Conservation (phyloP, 2,329 filamentous ascomycete genomes). For the Penicillium sp. region DNA sequence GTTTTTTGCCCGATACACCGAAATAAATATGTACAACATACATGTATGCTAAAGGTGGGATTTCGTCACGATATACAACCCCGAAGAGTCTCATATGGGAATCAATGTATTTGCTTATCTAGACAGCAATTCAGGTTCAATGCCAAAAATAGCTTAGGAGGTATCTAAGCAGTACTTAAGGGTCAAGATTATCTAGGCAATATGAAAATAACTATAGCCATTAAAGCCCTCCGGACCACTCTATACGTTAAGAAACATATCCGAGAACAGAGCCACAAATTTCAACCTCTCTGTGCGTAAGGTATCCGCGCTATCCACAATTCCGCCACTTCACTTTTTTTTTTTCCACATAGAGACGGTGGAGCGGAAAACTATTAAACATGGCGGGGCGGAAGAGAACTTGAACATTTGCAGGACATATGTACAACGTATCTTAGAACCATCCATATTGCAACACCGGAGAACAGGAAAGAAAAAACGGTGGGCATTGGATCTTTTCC, state of each 20-base stretch:
- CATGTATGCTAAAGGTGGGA: not conserved
- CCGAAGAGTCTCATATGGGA: not conserved
- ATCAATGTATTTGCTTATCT: not conserved
- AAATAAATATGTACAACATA: not conserved
- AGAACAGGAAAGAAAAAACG: not conserved
- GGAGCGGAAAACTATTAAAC: constrained; percentile 15
- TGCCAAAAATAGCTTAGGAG: not conserved
- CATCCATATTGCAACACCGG: not conserved
- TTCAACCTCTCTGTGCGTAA: constrained; percentile 10
- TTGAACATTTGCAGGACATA: not conserved
- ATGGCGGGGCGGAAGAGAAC: constrained; percentile 13
- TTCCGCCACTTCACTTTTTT: constrained; percentile 7
- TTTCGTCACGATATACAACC: not conserved
- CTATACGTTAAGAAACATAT: not conserved
- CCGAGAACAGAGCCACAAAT: not conserved
- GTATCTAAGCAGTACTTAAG: not conserved
- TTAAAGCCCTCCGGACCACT: not conserved
- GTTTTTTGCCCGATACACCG: constrained; percentile 4
- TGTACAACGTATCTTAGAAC: not conserved
- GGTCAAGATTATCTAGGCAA: not conserved
- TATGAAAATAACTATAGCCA: not conserved
- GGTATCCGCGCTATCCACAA: constrained; percentile 17
- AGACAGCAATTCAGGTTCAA: not conserved
- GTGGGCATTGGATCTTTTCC: constrained; percentile 1
- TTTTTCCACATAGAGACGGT: constrained; percentile 13